phyloP scores from a whole-genome alignment of 2,329 filamentous ascomycete genomes.

The Aureobasidium melanogenum region DNA sequence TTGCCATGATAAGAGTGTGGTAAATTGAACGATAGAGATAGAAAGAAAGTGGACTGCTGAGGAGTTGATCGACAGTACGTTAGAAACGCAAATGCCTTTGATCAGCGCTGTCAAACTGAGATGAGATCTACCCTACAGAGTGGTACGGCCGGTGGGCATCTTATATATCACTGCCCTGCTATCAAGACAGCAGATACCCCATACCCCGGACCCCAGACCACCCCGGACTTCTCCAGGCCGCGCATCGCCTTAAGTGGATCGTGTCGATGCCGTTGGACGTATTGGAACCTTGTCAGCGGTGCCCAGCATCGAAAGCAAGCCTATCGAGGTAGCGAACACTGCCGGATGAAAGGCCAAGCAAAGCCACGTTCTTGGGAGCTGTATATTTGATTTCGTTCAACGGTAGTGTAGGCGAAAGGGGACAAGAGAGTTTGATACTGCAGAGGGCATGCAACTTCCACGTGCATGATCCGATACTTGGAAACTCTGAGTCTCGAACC shows the following conservation, averaged over 20 bases:
- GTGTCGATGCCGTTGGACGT: not conserved
- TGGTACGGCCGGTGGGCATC: not conserved
- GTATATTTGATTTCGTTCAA: not conserved
- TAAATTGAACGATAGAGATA: not conserved
- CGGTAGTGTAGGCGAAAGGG: not conserved
- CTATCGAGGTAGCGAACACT: not conserved
- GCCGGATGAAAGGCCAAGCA: constrained; percentile 12
- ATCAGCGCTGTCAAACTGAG: constrained; percentile 6
- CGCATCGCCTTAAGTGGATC: not conserved
- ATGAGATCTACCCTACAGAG: constrained; percentile 1
- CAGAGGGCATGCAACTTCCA: not conserved
- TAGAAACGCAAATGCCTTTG: not conserved
- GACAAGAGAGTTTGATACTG: constrained; percentile 1
- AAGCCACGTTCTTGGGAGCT: constrained; percentile 8
- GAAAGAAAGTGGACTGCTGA: not conserved
- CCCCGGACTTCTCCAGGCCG: constrained; percentile 1
- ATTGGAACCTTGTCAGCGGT: not conserved
- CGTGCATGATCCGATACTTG: constrained; percentile 5
- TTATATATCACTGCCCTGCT: not conserved
- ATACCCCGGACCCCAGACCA: not conserved
- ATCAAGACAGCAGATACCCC: not conserved
- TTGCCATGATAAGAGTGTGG: not conserved
- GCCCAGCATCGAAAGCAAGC: not conserved
- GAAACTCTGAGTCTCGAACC: constrained; percentile 2
- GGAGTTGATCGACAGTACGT: not conserved